Evolutionary conservation across 768 basidiomycete genomes (phyloP).

Genomic region (Baorangia bicolor): DNA sequence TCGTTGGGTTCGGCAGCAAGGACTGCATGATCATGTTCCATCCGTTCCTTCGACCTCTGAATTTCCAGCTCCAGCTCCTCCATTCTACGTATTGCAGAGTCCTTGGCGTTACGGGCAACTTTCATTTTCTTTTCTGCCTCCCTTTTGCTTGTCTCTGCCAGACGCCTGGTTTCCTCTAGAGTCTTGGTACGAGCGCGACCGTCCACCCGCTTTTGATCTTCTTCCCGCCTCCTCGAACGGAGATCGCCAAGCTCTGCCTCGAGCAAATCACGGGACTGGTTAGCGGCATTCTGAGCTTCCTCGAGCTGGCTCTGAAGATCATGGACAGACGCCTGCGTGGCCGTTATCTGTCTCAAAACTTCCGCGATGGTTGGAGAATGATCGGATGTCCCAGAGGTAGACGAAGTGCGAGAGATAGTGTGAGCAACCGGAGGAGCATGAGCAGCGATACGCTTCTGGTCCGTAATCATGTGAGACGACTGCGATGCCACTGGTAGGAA

Average conservation of each 20-base stretch:
- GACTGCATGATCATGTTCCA: constrained; percentile 53
- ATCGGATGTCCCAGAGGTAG: constrained; percentile 41
- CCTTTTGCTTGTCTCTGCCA: constrained; percentile 72
- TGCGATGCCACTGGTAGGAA: constrained; percentile 27
- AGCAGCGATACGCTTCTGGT: constrained; percentile 28
- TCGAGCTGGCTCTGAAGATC: constrained; percentile 71
- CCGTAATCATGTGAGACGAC: constrained; percentile 17
- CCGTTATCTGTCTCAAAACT: constrained; percentile 69
- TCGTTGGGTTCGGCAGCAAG: constrained; percentile 45
- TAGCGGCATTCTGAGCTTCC: constrained; percentile 55
- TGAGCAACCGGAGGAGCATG: constrained; percentile 28
- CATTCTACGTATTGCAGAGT: constrained; percentile 58
- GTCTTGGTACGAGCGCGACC: constrained; percentile 80
- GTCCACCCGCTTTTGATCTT: constrained; percentile 77
- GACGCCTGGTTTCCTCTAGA: constrained; percentile 83
- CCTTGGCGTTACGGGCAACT: constrained; percentile 60
- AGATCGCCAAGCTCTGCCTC: constrained; percentile 72
- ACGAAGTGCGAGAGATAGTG: constrained; percentile 24
- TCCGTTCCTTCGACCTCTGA: constrained; percentile 49
- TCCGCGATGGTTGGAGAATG: constrained; percentile 72
- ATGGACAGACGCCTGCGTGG: constrained; percentile 55
- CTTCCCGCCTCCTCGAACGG: constrained; percentile 74
- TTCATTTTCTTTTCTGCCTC: constrained; percentile 90
- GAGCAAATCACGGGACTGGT: constrained; percentile 62
- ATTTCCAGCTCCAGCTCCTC: constrained; percentile 64